Evolutionary conservation across 2,329 filamentous ascomycete species (phyloP).

Genomic region (Corinectria fuckeliana): DNA sequence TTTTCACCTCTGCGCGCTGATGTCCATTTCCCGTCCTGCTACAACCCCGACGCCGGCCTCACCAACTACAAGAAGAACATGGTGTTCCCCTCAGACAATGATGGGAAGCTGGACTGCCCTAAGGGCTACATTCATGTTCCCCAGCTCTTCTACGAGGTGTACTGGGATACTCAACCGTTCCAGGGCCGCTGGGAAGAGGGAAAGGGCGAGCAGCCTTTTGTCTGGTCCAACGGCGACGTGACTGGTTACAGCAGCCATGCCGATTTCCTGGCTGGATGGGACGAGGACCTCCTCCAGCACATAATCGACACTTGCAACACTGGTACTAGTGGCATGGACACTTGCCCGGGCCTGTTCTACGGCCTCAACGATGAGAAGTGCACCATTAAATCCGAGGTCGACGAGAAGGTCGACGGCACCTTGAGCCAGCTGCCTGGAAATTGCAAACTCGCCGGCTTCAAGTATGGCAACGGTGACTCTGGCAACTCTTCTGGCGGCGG

Average conservation of each 20-base stretch:
- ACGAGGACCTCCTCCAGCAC: conserved; percentile 66
- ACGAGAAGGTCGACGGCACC: conserved; percentile 53
- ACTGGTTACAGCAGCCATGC: conserved; percentile 75
- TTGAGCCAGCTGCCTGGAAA: conserved; percentile 60
- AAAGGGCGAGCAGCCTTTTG: conserved; percentile 66
- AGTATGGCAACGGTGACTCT: conserved; percentile 45
- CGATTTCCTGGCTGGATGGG: conserved; percentile 79
- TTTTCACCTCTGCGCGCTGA: conserved; percentile 69
- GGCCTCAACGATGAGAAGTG: conserved; percentile 60
- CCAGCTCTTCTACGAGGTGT: conserved; percentile 65
- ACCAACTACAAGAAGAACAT: conserved; percentile 70
- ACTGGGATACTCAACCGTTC: conserved; percentile 65
- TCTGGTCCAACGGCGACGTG: conserved; percentile 71
- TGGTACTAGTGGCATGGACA: conserved; percentile 64
- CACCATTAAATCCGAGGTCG: conserved; percentile 54
- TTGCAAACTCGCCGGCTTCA: conserved; percentile 61
- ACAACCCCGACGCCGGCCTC: conserved; percentile 68
- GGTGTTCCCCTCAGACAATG: conserved; percentile 61
- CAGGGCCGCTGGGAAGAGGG: conserved; percentile 59
- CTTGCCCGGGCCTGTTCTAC: conserved; percentile 64
- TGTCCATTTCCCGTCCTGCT: conserved; percentile 77
- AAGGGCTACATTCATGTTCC: conserved; percentile 61
- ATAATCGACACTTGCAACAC: conserved; percentile 72
- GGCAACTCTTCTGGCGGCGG: background rate
- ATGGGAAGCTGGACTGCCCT: conserved; percentile 62